A percentile compares a stretch with the other conserved stretches of the same genome.
Evolutionary conservation across 495 filamentous ascomycete genomes (phyloP).

Genomic region (Penicillium tannophilum): DNA sequence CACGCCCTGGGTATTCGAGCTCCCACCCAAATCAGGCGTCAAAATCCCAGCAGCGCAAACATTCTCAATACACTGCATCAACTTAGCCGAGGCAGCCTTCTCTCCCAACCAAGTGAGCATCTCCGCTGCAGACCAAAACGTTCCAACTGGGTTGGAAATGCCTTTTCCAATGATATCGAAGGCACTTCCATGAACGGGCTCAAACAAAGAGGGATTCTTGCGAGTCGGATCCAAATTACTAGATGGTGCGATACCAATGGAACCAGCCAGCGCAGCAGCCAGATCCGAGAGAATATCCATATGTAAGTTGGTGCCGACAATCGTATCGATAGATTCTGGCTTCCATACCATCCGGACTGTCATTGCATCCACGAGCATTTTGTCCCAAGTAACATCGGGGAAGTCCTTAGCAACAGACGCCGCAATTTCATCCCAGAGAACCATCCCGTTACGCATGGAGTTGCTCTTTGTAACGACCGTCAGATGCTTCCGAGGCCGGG

Average conservation of each 20-base stretch:
- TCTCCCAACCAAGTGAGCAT: slow-evolving; percentile 65
- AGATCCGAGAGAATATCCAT: slow-evolving; percentile 55
- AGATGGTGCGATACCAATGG: slow-evolving; percentile 54
- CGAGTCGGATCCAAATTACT: slow-evolving; percentile 61
- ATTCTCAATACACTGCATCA: slow-evolving; percentile 58
- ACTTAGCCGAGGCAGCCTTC: slow-evolving; percentile 47
- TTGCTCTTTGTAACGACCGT: slow-evolving; percentile 57
- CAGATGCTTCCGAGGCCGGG: slow-evolving; percentile 41
- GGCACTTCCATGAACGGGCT: slow-evolving; percentile 62
- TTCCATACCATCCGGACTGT: slow-evolving; percentile 52
- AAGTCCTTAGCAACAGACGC: slow-evolving; percentile 41
- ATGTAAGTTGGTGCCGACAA: slow-evolving; percentile 55
- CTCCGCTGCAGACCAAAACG: slow-evolving; percentile 64
- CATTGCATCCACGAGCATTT: slow-evolving; percentile 58
- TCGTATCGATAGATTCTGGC: slow-evolving; percentile 50
- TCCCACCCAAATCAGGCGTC: slow-evolving; percentile 60
- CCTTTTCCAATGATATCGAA: slow-evolving; percentile 71
- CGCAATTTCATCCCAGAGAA: slow-evolving; percentile 53
- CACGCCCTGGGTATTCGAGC: slow-evolving; percentile 52
- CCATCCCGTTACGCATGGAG: slow-evolving; percentile 52
- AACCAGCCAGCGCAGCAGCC: slow-evolving; percentile 50
- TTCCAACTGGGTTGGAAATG: slow-evolving; percentile 64
- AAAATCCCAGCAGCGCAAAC: slow-evolving; percentile 53
- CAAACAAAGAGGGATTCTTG: slow-evolving; percentile 58
- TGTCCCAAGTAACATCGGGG: slow-evolving; percentile 50